Percentiles rank a stretch among this genome's conserved stretches.
Conservation (phyloP, 768 basidiomycete genomes). For the Tubosaeta brunneosetosa region DNA sequence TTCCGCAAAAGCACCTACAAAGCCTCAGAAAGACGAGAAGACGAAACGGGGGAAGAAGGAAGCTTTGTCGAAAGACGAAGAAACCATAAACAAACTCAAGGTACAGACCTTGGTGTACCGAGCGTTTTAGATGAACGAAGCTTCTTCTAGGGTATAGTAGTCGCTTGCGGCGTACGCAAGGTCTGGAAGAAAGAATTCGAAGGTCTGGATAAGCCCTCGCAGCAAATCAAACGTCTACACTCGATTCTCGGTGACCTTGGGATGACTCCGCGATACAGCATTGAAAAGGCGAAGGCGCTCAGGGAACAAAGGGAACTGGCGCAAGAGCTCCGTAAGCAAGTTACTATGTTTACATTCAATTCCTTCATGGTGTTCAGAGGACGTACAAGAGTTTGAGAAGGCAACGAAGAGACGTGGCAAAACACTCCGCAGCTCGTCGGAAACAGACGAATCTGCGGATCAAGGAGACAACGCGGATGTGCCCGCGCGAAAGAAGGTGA, state of each 20-base stretch:
- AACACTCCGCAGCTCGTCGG: conserved; percentile 5
- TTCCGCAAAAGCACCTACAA: conserved; percentile 12
- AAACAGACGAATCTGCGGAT: conserved; percentile 27
- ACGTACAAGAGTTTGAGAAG: conserved; percentile 67
- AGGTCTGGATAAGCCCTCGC: conserved; percentile 48
- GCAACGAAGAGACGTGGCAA: conserved; percentile 34
- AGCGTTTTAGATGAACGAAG: neutral
- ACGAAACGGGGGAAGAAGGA: conserved; percentile 24
- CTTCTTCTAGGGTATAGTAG: conserved; percentile 51
- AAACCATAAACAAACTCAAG: conserved; percentile 71
- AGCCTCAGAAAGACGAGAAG: conserved; percentile 12
- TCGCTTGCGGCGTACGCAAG: conserved; percentile 74
- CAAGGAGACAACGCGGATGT: conserved; percentile 29
- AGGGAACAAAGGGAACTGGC: conserved; percentile 69
- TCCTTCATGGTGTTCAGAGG: conserved; percentile 43
- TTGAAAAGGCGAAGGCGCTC: conserved; percentile 79
- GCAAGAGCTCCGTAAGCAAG: conserved; percentile 65
- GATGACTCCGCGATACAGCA: conserved; percentile 71
- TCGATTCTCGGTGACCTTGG: conserved; percentile 67
- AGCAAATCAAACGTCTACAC: conserved; percentile 63
- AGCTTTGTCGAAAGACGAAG: conserved; percentile 38
- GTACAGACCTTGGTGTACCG: conserved; percentile 30
- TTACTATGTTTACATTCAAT: neutral
- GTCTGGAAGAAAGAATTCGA: conserved; percentile 72
- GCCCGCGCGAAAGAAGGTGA: conserved; percentile 42